phyloP scores from a whole-genome alignment of 768 basidiomycete species.

The Podaxis sp. region DNA sequence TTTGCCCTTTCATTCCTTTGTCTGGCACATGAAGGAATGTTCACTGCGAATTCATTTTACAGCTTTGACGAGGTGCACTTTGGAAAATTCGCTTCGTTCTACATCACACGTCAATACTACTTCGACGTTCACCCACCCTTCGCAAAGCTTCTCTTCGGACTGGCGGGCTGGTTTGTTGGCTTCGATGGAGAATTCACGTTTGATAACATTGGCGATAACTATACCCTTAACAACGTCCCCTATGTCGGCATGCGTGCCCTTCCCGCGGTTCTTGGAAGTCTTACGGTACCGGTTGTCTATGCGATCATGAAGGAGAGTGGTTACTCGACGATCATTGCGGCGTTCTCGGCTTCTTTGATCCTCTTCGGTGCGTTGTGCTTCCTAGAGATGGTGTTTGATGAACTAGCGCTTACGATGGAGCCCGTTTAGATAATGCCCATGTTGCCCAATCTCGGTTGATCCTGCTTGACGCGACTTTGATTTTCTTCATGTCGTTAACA shows the following conservation, averaged over 20 bases:
- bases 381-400: not conserved
- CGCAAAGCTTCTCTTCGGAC: conserved; percentile 90
- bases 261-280: conserved; percentile 85
- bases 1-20: not conserved
- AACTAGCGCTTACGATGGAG: not conserved
- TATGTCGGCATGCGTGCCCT: conserved; percentile 92
- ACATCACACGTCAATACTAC: conserved; percentile 91
- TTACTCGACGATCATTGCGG: conserved; percentile 85
- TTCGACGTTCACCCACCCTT: conserved; percentile 99
- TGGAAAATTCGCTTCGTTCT: conserved; percentile 96
- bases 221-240: conserved; percentile 81
- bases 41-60: not conserved
- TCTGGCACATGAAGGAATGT: not conserved
- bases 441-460: conserved; percentile 95
- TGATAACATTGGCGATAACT: conserved; percentile 93
- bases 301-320: conserved; percentile 98
- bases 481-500: conserved; percentile 94
- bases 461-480: conserved; percentile 87
- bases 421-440: conserved; percentile 85
- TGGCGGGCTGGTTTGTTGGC: conserved; percentile 95
- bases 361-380: conserved; percentile 69
- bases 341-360: conserved; percentile 83
- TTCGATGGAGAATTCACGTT: conserved; percentile 94
- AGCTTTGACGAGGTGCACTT: conserved; percentile 99
- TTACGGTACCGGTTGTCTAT: conserved; percentile 89